Evolutionary conservation across 2,329 filamentous ascomycete genomes (phyloP).

Genomic region (Fusarium succisae): DNA sequence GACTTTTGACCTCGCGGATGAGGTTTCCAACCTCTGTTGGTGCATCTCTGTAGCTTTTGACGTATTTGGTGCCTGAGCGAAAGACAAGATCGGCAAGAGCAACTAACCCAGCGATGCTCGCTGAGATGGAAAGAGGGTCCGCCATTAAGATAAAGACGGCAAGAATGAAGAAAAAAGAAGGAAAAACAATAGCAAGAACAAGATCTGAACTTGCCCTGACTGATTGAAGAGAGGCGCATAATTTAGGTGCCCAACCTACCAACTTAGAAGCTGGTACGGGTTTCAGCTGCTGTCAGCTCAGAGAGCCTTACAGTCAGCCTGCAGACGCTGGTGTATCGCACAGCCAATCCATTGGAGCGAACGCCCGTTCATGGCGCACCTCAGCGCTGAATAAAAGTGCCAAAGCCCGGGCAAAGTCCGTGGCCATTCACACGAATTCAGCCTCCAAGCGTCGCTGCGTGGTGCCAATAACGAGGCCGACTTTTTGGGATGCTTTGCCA

Average conservation of each 20-base stretch:
- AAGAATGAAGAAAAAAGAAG: background rate
- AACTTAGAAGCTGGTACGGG: background rate
- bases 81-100: slow-evolving; percentile 21
- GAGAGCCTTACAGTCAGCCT: background rate
- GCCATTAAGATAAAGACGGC: background rate
- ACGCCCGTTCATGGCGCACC: background rate
- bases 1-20: background rate
- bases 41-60: background rate
- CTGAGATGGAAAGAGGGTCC: slow-evolving; percentile 10
- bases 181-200: background rate
- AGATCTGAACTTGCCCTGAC: no score
- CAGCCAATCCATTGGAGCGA: background rate
- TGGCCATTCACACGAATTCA: background rate
- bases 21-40: background rate
- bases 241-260: background rate
- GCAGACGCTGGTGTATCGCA: background rate
- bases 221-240: background rate
- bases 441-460: background rate
- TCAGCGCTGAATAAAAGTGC: background rate
- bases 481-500: background rate
- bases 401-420: background rate
- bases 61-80: background rate
- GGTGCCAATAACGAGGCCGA: background rate
- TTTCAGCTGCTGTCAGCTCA: background rate
- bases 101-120: slow-evolving; percentile 20